These are phyloP conservation scores for Collybiopsis confluens DNA, from an alignment of 768 basidiomycete genomes.

Conservation along the genomic window DNA sequence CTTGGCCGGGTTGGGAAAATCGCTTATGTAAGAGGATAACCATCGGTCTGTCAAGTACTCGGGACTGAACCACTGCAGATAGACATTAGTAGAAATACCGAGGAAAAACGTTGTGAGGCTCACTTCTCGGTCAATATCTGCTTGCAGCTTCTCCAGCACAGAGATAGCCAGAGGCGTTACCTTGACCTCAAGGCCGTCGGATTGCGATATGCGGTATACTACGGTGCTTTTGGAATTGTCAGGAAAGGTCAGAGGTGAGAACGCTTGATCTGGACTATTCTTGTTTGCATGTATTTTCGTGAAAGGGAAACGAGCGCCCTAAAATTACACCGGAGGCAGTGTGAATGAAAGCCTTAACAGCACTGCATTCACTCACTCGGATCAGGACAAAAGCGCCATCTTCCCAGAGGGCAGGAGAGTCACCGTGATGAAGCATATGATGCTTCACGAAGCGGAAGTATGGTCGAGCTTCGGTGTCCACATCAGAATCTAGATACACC, in stretches of 20 bases:
- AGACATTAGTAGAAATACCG: background rate
- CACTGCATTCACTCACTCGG: constrained; percentile 36
- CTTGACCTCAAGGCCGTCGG: constrained; percentile 32
- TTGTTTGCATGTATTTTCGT: background rate
- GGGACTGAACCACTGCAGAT: background rate
- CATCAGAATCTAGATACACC: constrained; percentile 6
- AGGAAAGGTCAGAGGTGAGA: background rate
- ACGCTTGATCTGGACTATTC: background rate
- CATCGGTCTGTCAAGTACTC: background rate
- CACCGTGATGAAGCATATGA: constrained; percentile 34
- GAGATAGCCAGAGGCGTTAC: constrained; percentile 56
- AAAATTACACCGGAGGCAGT: too few species aligned
- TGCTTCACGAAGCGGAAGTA: constrained; percentile 48
- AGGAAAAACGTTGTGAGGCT: background rate
- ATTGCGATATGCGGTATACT: constrained; percentile 37
- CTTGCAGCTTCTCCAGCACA: constrained; percentile 38
- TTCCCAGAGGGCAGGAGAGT: constrained; percentile 39
- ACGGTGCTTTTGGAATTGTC: constrained; percentile 19
- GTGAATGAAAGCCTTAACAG: too few species aligned
- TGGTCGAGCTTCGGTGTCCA: constrained; percentile 20
- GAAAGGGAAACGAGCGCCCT: background rate
- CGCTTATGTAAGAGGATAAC: constrained; percentile 1
- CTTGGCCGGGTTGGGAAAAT: constrained; percentile 1
- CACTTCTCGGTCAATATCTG: constrained; percentile 32
- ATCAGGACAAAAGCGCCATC: constrained; percentile 40